These are phyloP conservation scores for Fusarium haematococcum DNA, from an alignment of 2,329 filamentous ascomycete genomes.

Conservation along the genomic window DNA sequence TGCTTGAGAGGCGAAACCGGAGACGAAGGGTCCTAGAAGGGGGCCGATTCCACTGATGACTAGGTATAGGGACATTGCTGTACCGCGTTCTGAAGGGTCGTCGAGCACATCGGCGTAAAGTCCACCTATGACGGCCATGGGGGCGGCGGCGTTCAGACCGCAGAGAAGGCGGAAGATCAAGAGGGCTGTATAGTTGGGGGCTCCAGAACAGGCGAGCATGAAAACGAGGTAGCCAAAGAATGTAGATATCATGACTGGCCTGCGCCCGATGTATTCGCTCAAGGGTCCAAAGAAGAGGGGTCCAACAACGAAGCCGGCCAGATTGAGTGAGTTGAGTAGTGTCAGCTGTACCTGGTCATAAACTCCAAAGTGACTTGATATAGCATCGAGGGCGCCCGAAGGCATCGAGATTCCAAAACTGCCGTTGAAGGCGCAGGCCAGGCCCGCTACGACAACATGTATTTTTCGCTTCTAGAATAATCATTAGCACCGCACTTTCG, in stretches of 20 bases:
- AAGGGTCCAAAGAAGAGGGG: slow-evolving; percentile 51
- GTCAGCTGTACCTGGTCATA: slow-evolving; percentile 42
- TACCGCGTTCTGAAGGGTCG: slow-evolving; percentile 47
- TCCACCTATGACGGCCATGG: slow-evolving; percentile 49
- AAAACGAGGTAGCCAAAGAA: slow-evolving; percentile 50
- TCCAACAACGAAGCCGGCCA: slow-evolving; percentile 51
- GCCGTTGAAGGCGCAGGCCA: slow-evolving; percentile 52
- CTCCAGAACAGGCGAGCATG: slow-evolving; percentile 52
- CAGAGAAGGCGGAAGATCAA: slow-evolving; percentile 55
- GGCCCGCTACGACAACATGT: slow-evolving; percentile 50
- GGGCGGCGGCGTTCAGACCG: slow-evolving; percentile 50
- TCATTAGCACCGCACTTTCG: neutral
- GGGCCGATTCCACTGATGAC: slow-evolving; percentile 48
- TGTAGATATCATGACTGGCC: slow-evolving; percentile 49
- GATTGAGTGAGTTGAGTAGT: slow-evolving; percentile 52
- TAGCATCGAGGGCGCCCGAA: slow-evolving; percentile 50
- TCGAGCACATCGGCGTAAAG: slow-evolving; percentile 51
- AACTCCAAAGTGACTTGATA: slow-evolving; percentile 46
- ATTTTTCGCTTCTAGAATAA: slow-evolving; percentile 43
- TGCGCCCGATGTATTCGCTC: slow-evolving; percentile 50
- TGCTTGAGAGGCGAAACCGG: slow-evolving; percentile 60
- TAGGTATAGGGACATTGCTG: slow-evolving; percentile 51
- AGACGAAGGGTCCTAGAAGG: slow-evolving; percentile 64
- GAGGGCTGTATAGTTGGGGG: slow-evolving; percentile 57
- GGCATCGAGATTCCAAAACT: slow-evolving; percentile 53